Base-by-base conservation (phyloP, 2,329 filamentous ascomycete genomes). In the Colletotrichum karsti region DNA sequence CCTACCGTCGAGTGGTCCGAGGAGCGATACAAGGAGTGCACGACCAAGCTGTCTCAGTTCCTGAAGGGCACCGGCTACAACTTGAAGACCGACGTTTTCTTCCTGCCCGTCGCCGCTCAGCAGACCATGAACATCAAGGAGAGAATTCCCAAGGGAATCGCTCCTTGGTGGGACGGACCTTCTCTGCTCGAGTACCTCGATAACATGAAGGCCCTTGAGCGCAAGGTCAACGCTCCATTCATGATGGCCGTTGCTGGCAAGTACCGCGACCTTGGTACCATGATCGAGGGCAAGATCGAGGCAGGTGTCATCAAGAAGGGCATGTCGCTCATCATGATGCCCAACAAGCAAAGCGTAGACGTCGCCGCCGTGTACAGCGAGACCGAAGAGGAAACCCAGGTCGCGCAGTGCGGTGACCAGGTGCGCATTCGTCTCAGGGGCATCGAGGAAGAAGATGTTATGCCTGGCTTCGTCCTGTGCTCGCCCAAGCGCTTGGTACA, bases 201-300 rank as follows among this genome's bases (percentile, higher is more conserved):
- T 78, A 85, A 89, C 77, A 98, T 98, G 93, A 90, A 92, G 75
- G 90, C 95, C 12, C 88, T 98, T 41, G 95, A 99, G 80, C 93
- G 96, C 74, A 99, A 98, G 85, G 83, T 98, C 74, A 97, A 97
- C 74, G 96, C 96, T 2, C 95, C 96, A 9, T 98, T 99, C 87
- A 98, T 99, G 96, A 98, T 99, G 95, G 93, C 96, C 8, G 88
- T 99, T 72, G 93, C 93, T 71, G 94, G 93, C 81, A 99, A 99
- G 83, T 99, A 98, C 85, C 90, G 93, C 74, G 97, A 99, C 78
- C 92, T 99, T 87, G 96, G 96, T 75, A 99, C 96, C 70, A 94
- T 99, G 88, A 89, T 98, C 44, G 97, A 99, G 83, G 96, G 96
- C 73, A 97, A 98, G 87, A 93, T 99, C 72, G 96, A 99, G 81